A percentile compares a stretch with the other conserved stretches of the same genome.
Conservation (phyloP, 768 basidiomycete genomes). For the Macrolepiota albuminosa region DNA sequence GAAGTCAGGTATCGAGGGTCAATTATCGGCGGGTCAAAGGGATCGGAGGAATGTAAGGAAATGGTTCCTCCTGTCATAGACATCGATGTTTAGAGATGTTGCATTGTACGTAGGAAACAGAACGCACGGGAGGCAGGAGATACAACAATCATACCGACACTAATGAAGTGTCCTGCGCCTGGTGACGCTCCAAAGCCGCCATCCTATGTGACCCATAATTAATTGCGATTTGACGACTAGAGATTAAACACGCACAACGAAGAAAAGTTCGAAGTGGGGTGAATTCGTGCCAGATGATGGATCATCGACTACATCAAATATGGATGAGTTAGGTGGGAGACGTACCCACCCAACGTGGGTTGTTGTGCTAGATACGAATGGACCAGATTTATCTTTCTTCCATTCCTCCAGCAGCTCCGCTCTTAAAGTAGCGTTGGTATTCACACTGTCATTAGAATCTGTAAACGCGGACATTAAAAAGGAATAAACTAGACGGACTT, state of each 20-base stretch:
- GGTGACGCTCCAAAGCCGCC: neutral
- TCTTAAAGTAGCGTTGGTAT: conserved; percentile 9
- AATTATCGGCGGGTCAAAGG: conserved; percentile 37
- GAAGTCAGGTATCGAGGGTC: conserved; percentile 29
- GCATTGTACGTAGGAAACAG: neutral
- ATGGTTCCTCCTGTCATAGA: conserved; percentile 18
- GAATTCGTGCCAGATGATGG: conserved; percentile 22
- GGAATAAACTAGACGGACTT: neutral
- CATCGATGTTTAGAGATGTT: neutral
- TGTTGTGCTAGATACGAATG: conserved; percentile 10
- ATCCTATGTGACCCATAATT: neutral
- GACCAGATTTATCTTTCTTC: conserved; percentile 16
- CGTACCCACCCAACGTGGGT: conserved; percentile 21
- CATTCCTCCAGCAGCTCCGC: conserved; percentile 17
- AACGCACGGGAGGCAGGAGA: conserved; percentile 19
- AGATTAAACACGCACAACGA: neutral
- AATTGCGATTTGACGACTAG: too few species aligned
- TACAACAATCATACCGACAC: neutral
- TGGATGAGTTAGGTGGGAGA: conserved; percentile 12
- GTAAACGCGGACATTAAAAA: neutral
- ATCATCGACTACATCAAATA: conserved; percentile 18
- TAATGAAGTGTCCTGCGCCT: neutral
- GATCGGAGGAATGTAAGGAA: conserved; percentile 30
- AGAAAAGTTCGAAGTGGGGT: conserved; percentile 10
- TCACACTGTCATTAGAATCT: neutral